phyloP scores from a whole-genome alignment of 2,329 filamentous ascomycete species.

The Cryphonectria nitschkei region DNA sequence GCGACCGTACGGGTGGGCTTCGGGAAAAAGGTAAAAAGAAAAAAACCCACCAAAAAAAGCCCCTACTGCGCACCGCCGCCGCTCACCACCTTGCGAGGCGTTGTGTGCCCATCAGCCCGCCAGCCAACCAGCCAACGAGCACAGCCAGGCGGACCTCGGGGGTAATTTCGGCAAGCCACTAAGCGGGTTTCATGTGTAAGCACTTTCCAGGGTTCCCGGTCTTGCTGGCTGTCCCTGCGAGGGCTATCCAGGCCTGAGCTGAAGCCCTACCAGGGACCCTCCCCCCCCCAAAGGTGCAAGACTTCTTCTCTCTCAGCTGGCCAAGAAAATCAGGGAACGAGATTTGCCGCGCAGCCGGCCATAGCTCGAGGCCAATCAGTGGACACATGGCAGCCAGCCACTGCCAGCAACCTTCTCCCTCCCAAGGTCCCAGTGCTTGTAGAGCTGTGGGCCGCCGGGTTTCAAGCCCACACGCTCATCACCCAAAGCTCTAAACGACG shows the following conservation, averaged over 20 bases:
- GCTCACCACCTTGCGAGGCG: neutral
- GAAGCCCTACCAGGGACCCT: neutral
- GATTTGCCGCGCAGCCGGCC: slow-evolving; percentile 1
- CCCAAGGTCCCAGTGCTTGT: neutral
- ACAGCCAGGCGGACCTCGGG: neutral
- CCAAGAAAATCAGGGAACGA: neutral
- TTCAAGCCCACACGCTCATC: slow-evolving; percentile 9
- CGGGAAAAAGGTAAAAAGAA: neutral
- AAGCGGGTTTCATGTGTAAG: slow-evolving; percentile 15
- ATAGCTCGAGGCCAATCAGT: neutral
- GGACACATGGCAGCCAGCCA: neutral
- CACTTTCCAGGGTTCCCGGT: neutral
- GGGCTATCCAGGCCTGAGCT: neutral
- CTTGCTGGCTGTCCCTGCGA: neutral
- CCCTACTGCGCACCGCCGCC: neutral
- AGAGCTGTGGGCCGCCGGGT: neutral
- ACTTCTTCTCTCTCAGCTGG: neutral
- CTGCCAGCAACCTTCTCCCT: neutral
- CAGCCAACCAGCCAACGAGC: neutral
- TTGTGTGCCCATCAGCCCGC: neutral
- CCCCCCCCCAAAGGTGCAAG: neutral
- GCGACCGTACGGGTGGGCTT: neutral
- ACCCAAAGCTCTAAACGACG: neutral
- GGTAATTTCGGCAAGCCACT: slow-evolving; percentile 9
- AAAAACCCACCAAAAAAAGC: neutral